phyloP scores from a whole-genome alignment of 2,329 filamentous ascomycete species.

The Curvularia spicifera region DNA sequence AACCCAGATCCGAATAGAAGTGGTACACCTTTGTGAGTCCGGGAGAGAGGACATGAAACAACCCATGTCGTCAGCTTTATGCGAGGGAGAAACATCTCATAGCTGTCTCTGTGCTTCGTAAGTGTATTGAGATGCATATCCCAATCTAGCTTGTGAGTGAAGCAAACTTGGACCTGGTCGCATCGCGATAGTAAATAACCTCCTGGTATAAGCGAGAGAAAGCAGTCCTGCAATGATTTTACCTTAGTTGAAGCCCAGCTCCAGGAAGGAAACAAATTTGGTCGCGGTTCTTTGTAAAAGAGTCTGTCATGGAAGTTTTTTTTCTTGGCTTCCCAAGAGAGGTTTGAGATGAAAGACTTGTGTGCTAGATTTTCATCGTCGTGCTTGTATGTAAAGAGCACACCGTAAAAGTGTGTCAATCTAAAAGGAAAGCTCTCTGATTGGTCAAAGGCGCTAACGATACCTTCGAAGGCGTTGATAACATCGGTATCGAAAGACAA shows the following conservation, averaged over 20 bases:
- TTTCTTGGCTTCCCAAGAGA: background rate
- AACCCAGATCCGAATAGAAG: too few relatives aligned
- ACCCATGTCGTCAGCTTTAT: background rate
- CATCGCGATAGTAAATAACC: too few relatives aligned
- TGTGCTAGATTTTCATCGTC: background rate
- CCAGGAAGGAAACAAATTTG: background rate
- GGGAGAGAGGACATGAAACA: background rate
- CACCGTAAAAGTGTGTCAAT: background rate
- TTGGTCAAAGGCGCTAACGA: background rate
- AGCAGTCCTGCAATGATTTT: too few relatives aligned
- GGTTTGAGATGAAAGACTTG: background rate
- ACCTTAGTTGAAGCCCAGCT: conserved; percentile 1
- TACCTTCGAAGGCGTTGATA: background rate
- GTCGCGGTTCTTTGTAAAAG: background rate
- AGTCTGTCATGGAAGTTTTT: background rate
- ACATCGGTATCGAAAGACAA: background rate
- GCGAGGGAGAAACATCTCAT: background rate
- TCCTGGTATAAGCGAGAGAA: too few relatives aligned
- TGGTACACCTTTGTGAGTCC: background rate
- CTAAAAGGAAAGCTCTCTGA: background rate
- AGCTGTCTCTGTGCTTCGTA: background rate
- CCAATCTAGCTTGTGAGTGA: background rate
- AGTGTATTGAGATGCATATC: background rate
- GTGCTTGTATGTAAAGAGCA: background rate
- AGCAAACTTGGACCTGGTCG: background rate